phyloP scores from a whole-genome alignment of 2,329 filamentous ascomycete species.

The Fusarium aywerte region DNA sequence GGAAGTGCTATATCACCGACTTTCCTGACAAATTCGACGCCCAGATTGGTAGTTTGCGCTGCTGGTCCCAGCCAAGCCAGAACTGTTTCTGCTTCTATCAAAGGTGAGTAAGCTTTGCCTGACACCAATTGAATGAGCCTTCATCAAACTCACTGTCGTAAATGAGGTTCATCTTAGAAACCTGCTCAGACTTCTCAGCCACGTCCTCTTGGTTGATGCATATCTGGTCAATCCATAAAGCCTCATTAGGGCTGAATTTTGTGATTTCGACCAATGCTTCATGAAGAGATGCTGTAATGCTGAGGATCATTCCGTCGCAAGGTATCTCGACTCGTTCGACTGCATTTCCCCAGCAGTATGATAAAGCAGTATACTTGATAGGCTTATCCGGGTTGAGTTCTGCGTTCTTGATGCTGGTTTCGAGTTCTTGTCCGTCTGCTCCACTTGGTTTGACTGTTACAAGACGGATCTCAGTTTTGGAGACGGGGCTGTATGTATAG shows the following conservation, averaged over 20 bases:
- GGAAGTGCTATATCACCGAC: conserved; percentile 32
- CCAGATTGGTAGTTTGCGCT: background rate
- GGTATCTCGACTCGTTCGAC: background rate
- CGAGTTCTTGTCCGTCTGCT: background rate
- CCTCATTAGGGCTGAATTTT: conserved; percentile 16
- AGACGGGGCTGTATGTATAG: conserved; percentile 24
- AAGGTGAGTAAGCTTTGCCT: background rate
- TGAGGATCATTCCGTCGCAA: conserved; percentile 13
- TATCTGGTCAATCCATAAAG: conserved; percentile 37
- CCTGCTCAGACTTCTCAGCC: conserved; percentile 24
- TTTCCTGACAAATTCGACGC: conserved; percentile 13
- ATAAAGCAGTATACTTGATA: conserved; percentile 28
- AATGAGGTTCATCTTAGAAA: conserved; percentile 33
- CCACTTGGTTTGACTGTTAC: background rate
- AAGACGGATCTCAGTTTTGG: conserved; percentile 25
- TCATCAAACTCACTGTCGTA: conserved; percentile 24
- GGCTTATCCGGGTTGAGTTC: conserved; percentile 25
- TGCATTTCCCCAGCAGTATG: conserved; percentile 30
- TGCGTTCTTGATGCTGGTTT: conserved; percentile 23
- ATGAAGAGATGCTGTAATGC: conserved; percentile 21
- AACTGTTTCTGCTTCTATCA: conserved; percentile 33
- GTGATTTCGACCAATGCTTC: conserved; percentile 16
- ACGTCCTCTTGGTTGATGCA: conserved; percentile 34
- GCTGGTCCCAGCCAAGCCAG: conserved; percentile 34
- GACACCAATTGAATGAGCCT: rapidly evolving